A percentile compares a stretch with the other conserved stretches of the same genome.
phyloP scores from a whole-genome alignment of 257 asterid genomes.

The Scutellaria minor region DNA sequence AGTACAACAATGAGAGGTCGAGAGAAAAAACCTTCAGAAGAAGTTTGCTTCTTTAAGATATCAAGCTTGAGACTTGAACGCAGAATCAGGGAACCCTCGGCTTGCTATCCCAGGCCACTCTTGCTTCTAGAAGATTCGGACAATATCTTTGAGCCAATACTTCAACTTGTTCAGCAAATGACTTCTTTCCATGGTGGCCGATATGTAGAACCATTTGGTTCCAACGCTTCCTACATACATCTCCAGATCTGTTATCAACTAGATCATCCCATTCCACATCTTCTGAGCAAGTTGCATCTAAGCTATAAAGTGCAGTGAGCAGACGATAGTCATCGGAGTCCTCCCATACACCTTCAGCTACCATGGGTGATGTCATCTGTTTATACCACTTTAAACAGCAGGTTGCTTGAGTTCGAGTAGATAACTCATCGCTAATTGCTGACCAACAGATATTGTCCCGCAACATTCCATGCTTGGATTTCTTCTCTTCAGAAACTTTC shows the following conservation, averaged over 20 bases:
- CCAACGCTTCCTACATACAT: constrained; percentile 58
- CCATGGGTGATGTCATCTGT: constrained; percentile 56
- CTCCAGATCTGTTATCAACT: constrained; percentile 52
- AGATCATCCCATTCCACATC: constrained; percentile 70
- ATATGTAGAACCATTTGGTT: constrained; percentile 61
- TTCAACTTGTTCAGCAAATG: constrained; percentile 62
- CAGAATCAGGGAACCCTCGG: constrained; percentile 46
- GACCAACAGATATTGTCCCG: constrained; percentile 57
- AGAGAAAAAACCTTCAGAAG: constrained; percentile 32
- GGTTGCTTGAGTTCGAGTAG: constrained; percentile 39
- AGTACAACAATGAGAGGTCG: constrained; percentile 2
- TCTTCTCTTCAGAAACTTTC: constrained; percentile 49
- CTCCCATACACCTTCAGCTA: constrained; percentile 50
- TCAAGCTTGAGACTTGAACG: constrained; percentile 22
- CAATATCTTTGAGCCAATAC: constrained; percentile 57
- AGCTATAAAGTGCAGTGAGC: constrained; percentile 41
- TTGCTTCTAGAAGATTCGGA: constrained; percentile 54
- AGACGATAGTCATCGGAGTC: constrained; percentile 59
- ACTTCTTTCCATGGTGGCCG: constrained; percentile 45
- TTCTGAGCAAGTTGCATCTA: constrained; percentile 57
- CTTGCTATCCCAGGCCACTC: constrained; percentile 61
- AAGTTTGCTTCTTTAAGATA: constrained; percentile 10
- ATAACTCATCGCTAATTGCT: constrained; percentile 51
- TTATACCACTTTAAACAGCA: constrained; percentile 56
- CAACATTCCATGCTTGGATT: constrained; percentile 58